Conservation (phyloP, 495 filamentous ascomycete species). For the Acidiella bohemica region DNA sequence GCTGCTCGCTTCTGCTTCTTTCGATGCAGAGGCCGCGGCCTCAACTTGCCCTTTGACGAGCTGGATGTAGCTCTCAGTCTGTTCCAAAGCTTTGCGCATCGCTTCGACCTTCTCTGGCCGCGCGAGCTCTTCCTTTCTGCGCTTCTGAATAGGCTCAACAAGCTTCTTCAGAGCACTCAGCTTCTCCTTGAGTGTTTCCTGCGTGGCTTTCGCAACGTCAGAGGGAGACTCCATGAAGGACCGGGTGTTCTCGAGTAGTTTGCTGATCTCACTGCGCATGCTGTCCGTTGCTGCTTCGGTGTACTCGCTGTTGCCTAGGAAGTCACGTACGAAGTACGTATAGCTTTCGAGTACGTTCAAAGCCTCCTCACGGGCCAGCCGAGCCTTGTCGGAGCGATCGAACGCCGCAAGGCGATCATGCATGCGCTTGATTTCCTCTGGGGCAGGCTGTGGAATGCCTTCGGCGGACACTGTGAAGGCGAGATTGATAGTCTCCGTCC, state of each 20-base stretch:
- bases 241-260: slow-evolving; percentile 50
- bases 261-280: slow-evolving; percentile 47
- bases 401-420: slow-evolving; percentile 60
- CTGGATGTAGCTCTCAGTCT: slow-evolving; percentile 41
- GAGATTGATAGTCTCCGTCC: slow-evolving; percentile 56
- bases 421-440: slow-evolving; percentile 48
- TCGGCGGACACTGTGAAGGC: slow-evolving; percentile 45
- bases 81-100: slow-evolving; percentile 48
- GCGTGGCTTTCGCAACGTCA: slow-evolving; percentile 62
- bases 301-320: slow-evolving; percentile 63
- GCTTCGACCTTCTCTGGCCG: slow-evolving; percentile 51
- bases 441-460: slow-evolving; percentile 46
- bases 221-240: slow-evolving; percentile 71
- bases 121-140: slow-evolving; percentile 51
- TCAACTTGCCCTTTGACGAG: slow-evolving; percentile 37
- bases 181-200: slow-evolving; percentile 55
- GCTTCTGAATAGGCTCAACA: slow-evolving; percentile 51
- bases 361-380: slow-evolving; percentile 67
- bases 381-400: slow-evolving; percentile 65
- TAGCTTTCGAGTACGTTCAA: slow-evolving; percentile 88
- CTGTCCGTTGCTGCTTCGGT: slow-evolving; percentile 49
- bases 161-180: slow-evolving; percentile 60
- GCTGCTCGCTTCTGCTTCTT: slow-evolving; percentile 24
- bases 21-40: slow-evolving; percentile 35
- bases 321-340: slow-evolving; percentile 77